These are phyloP conservation scores for Populus euphratica DNA, from an alignment of 345 rosid genomes.

Conservation along the genomic window DNA sequence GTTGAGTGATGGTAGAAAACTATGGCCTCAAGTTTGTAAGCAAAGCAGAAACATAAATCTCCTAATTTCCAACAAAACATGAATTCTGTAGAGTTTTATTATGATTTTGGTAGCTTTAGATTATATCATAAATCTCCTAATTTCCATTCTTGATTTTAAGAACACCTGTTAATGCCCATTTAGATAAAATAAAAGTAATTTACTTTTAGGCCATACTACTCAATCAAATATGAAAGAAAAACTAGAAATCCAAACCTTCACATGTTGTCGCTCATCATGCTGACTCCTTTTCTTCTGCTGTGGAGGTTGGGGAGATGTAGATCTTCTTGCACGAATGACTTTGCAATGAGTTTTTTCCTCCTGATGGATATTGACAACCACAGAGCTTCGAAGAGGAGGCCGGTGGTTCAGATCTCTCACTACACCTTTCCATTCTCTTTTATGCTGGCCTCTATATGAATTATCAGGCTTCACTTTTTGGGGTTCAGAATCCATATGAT, in stretches of 20 bases:
- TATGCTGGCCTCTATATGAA: constrained; percentile 38
- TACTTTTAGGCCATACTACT: not conserved
- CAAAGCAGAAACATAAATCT: not conserved
- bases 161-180: not conserved
- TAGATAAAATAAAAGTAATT: not conserved
- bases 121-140: not conserved
- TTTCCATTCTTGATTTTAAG: not conserved
- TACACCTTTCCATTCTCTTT: constrained; percentile 69
- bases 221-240: not conserved
- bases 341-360: constrained; percentile 44
- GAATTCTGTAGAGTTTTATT: not conserved
- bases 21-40: not conserved
- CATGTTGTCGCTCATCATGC: constrained; percentile 43
- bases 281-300: constrained; percentile 55
- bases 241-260: constrained; percentile 47
- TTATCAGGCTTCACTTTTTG: constrained; percentile 44
- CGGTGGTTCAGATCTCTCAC: constrained; percentile 46
- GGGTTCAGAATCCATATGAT: constrained; percentile 39
- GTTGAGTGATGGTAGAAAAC: not conserved
- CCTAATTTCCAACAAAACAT: not conserved
- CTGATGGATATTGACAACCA: constrained; percentile 35
- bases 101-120: not conserved
- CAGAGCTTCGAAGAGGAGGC: constrained; percentile 66
- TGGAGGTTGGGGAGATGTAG: constrained; percentile 48
- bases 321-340: constrained; percentile 39